phyloP scores from a whole-genome alignment of 2,329 filamentous ascomycete species.

The Aureobasidium sp. region DNA sequence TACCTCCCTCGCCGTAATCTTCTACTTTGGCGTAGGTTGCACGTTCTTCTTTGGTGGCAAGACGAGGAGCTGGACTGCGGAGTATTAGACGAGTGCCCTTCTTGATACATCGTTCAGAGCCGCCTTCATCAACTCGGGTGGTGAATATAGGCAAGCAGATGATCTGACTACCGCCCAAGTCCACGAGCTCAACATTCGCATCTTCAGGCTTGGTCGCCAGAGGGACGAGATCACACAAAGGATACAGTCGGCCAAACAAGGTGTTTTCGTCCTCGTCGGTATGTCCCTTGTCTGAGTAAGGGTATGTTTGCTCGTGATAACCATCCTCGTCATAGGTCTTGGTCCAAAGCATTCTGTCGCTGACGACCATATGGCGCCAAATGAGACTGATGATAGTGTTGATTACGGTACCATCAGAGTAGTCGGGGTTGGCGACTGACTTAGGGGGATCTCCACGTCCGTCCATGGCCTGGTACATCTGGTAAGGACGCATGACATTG shows the following conservation, averaged over 20 bases:
- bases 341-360: not conserved
- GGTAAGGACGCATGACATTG: constrained; percentile 19
- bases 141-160: not conserved
- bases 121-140: not conserved
- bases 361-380: not conserved
- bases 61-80: not conserved
- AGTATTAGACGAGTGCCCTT: not conserved
- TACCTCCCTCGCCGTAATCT: constrained; percentile 3
- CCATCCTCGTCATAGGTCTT: constrained; percentile 12
- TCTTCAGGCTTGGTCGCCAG: not conserved
- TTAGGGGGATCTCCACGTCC: constrained; percentile 9
- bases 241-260: not conserved
- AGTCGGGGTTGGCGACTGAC: constrained; percentile 13
- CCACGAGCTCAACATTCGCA: constrained; percentile 14
- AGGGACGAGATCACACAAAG: constrained; percentile 11
- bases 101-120: not conserved
- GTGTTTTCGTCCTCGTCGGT: not conserved
- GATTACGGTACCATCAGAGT: constrained; percentile 21
- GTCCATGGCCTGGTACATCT: constrained; percentile 17
- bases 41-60: not conserved
- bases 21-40: not conserved
- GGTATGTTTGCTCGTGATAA: not conserved
- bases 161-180: not conserved
- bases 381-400: constrained; percentile 18
- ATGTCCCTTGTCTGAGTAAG: not conserved